phyloP scores from a whole-genome alignment of 192 early-diverging fungal species.

The Gigaspora rosea region DNA sequence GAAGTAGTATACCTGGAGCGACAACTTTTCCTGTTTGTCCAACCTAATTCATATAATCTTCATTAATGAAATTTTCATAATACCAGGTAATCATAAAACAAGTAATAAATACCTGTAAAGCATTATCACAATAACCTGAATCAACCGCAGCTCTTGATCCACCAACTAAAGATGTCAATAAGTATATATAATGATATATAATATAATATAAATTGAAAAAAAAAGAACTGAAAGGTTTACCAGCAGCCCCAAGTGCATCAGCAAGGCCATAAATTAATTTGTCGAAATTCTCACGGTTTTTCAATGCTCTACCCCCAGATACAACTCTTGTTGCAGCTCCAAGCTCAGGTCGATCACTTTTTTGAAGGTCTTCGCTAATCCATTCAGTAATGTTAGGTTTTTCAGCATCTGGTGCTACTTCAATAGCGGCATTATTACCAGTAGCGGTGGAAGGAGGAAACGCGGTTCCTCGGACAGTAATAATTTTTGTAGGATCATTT shows the following conservation, averaged over 20 bases:
- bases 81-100: neutral
- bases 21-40: conserved; percentile 99
- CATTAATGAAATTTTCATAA: neutral
- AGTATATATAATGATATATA: neutral
- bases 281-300: conserved; percentile 92
- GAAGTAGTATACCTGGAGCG: conserved; percentile 70
- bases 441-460: conserved; percentile 72
- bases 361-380: conserved; percentile 86
- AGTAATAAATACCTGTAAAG: conserved; percentile 63
- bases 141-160: conserved; percentile 98
- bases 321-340: conserved; percentile 85
- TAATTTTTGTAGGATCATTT: conserved; percentile 80
- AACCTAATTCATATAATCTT: conserved; percentile 43
- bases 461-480: conserved; percentile 89
- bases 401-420: conserved; percentile 68
- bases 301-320: conserved; percentile 93
- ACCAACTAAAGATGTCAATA: conserved; percentile 66
- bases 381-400: conserved; percentile 67
- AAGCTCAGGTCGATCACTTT: conserved; percentile 95
- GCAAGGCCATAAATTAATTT: conserved; percentile 87
- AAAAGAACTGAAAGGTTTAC: conserved; percentile 49
- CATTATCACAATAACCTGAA: conserved; percentile 95
- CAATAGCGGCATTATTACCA: conserved; percentile 59
- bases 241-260: conserved; percentile 91
- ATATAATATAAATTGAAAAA: neutral